A percentile compares a stretch with the other conserved stretches of the same genome.
Evolutionary conservation across 768 basidiomycete species (phyloP).

Genomic region (Porphyrellus cyaneotinctus): DNA sequence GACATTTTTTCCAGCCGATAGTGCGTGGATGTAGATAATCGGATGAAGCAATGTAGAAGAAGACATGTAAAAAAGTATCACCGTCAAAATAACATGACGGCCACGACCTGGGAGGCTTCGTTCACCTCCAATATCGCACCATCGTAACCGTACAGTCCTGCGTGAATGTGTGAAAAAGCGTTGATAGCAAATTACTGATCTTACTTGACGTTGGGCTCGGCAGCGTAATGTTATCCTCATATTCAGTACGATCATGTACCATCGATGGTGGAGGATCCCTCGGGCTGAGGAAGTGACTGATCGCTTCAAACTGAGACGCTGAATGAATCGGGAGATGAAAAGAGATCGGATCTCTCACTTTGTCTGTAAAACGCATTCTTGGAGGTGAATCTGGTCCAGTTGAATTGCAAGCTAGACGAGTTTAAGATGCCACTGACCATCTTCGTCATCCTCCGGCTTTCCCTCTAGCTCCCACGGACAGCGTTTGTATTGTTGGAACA

Average conservation of each 20-base stretch:
- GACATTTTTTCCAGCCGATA: slow-evolving; percentile 55
- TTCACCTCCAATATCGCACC: slow-evolving; percentile 79
- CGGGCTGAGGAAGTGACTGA: slow-evolving; percentile 72
- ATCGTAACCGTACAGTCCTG: slow-evolving; percentile 64
- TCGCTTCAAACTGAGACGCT: slow-evolving; percentile 65
- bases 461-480: slow-evolving; percentile 90
- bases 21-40: background rate
- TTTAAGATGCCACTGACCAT: slow-evolving; percentile 44
- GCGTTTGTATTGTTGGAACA: slow-evolving; percentile 88
- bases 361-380: slow-evolving; percentile 65
- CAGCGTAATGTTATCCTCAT: slow-evolving; percentile 65
- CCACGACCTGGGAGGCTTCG: slow-evolving; percentile 71
- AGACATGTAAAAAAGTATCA: background rate
- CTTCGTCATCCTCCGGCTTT: slow-evolving; percentile 76
- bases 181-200: slow-evolving; percentile 25
- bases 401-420: background rate
- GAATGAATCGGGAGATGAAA: background rate
- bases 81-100: slow-evolving; percentile 63
- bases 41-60: slow-evolving; percentile 2
- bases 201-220: slow-evolving; percentile 66
- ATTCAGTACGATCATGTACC: slow-evolving; percentile 75
- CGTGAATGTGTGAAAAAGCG: background rate
- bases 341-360: slow-evolving; percentile 38
- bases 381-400: slow-evolving; percentile 60
- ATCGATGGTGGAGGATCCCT: slow-evolving; percentile 75